A percentile compares a stretch with the other conserved stretches of the same genome.
Conservation (phyloP, 2,329 filamentous ascomycete genomes). For the Aspergillus quadrilineatus region DNA sequence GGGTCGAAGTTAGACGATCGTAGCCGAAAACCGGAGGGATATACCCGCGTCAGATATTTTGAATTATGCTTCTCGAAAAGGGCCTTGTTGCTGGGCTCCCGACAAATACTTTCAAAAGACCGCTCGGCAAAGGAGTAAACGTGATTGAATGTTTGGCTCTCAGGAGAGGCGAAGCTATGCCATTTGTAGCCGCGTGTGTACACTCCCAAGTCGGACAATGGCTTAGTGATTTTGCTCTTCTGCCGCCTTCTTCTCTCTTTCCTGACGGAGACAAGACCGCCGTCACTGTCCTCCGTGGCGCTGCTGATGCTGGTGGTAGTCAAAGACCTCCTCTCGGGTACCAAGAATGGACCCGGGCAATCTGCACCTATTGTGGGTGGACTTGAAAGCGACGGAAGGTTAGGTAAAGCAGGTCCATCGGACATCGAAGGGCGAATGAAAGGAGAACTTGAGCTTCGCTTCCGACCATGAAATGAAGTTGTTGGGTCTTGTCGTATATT, state of each 20-base stretch:
- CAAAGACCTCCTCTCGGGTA: conserved; percentile 54
- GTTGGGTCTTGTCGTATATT: conserved; percentile 45
- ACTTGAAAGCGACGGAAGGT: conserved; percentile 52
- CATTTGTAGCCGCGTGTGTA: conserved; percentile 79
- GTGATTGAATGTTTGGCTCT: conserved; percentile 87
- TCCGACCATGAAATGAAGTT: conserved; percentile 43
- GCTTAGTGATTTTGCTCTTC: conserved; percentile 80
- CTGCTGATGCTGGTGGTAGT: conserved; percentile 57
- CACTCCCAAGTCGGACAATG: conserved; percentile 81
- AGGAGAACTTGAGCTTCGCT: conserved; percentile 75
- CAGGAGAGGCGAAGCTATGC: conserved; percentile 71
- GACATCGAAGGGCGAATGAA: conserved; percentile 63
- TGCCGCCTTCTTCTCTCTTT: conserved; percentile 62
- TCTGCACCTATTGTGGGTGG: conserved; percentile 54
- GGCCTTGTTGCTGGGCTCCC: conserved; percentile 71
- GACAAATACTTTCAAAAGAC: conserved; percentile 78
- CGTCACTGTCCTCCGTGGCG: conserved; percentile 76
- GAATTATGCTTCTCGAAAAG: conserved; percentile 87
- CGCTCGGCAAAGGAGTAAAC: conserved; percentile 93
- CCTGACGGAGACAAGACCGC: conserved; percentile 49
- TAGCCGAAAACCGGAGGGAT: conserved; percentile 78
- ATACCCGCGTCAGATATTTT: conserved; percentile 88
- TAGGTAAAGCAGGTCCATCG: conserved; percentile 56
- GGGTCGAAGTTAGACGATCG: conserved; percentile 94
- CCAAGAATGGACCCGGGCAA: conserved; percentile 44